Evolutionary conservation across 1,284 basidiomycete genomes (phyloP).

Genomic region (Marasmius tenuissimus): DNA sequence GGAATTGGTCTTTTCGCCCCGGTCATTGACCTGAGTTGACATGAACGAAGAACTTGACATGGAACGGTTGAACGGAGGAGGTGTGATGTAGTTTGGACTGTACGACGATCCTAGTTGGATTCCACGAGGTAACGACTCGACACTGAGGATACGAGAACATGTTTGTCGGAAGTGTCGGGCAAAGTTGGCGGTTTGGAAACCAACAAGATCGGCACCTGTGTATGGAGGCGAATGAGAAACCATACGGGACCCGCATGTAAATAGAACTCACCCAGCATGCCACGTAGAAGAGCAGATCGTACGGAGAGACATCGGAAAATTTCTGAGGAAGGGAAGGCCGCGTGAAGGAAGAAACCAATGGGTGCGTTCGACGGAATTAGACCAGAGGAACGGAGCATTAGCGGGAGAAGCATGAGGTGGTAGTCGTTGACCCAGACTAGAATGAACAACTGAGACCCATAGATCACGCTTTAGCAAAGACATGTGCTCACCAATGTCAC

Average conservation of each 20-base stretch:
- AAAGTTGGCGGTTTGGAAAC: constrained; percentile 85
- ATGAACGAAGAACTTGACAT: background rate
- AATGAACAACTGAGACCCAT: background rate
- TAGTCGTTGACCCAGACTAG: constrained; percentile 82
- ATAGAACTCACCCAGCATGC: constrained; percentile 58
- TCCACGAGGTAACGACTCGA: constrained; percentile 83
- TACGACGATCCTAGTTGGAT: constrained; percentile 51
- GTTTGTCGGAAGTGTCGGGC: constrained; percentile 83
- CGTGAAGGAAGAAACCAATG: constrained; percentile 84
- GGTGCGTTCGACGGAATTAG: constrained; percentile 58
- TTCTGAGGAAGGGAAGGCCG: constrained; percentile 86
- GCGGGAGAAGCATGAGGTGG: constrained; percentile 83
- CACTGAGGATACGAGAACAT: constrained; percentile 76
- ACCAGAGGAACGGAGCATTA: constrained; percentile 61
- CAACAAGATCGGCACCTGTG: constrained; percentile 44
- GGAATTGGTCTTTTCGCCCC: background rate
- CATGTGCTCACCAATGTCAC: constrained; percentile 67
- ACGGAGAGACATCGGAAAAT: constrained; percentile 84
- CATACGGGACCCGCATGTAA: constrained; percentile 37
- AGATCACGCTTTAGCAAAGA: background rate
- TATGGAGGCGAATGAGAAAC: background rate
- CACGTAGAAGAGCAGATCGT: constrained; percentile 64
- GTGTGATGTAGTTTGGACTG: background rate
- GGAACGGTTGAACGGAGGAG: background rate
- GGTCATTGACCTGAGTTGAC: background rate